Percentiles rank a stretch among this genome's conserved stretches.
These are phyloP conservation scores for Hirsutella thompsonii DNA, from an alignment of 2,329 filamentous ascomycete genomes.

Conservation along the genomic window DNA sequence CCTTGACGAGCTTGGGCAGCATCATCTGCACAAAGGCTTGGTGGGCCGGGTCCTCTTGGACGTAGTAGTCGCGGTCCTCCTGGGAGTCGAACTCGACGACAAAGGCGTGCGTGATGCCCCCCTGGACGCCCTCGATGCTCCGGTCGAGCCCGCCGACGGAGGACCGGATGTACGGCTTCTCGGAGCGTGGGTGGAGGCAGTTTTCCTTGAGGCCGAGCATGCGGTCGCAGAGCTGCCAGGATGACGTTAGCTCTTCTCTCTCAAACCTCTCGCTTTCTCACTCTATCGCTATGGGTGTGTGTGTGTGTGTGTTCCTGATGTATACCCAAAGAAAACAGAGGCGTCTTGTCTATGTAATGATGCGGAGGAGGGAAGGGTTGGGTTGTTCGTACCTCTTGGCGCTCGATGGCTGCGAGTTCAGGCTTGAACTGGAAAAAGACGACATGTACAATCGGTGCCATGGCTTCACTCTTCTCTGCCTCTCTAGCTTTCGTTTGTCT, in stretches of 20 bases:
- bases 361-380: neutral
- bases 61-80: slow-evolving; percentile 56
- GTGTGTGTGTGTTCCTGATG: no score
- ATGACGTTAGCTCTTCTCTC: no score
- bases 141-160: slow-evolving; percentile 47
- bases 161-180: slow-evolving; percentile 46
- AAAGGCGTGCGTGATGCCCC: slow-evolving; percentile 54
- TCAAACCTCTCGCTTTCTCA: no score
- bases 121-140: slow-evolving; percentile 38
- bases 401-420: slow-evolving; percentile 3
- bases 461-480: neutral
- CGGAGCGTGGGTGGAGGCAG: slow-evolving; percentile 48
- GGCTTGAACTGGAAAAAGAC: slow-evolving; percentile 10
- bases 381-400: slow-evolving; percentile 3
- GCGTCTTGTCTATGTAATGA: no score
- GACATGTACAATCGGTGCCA: slow-evolving; percentile 8
- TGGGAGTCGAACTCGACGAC: slow-evolving; percentile 51
- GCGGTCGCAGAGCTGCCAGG: slow-evolving; percentile 6
- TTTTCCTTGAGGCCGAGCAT: slow-evolving; percentile 38
- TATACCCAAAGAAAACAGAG: no score
- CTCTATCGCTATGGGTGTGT: no score
- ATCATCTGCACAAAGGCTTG: slow-evolving; percentile 40
- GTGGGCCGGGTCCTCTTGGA: slow-evolving; percentile 51
- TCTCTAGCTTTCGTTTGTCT: neutral
- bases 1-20: slow-evolving; percentile 32